Conservation (phyloP, 176 grass and related monocot genomes). For the Thinopyrum elongatum region DNA sequence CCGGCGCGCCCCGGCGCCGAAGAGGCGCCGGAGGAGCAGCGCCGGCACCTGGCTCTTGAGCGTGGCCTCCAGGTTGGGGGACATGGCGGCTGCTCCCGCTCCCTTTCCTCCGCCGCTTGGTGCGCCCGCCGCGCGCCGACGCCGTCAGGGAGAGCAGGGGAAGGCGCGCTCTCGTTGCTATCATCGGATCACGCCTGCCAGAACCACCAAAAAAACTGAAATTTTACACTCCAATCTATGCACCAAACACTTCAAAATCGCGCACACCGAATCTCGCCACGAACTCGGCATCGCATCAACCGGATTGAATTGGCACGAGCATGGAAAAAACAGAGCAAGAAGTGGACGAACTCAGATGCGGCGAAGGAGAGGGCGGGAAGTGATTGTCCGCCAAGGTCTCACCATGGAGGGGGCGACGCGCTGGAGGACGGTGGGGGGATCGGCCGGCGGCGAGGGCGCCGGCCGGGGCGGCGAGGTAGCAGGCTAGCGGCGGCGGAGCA, state of each 20-base stretch:
- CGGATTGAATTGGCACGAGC: neutral
- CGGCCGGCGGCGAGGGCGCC: constrained; percentile 26
- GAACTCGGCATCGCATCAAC: neutral
- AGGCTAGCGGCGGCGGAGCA: constrained; percentile 43
- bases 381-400: neutral
- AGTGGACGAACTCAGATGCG: constrained; percentile 4
- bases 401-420: constrained; percentile 36
- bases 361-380: neutral
- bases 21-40: constrained; percentile 46
- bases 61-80: constrained; percentile 53
- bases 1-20: constrained; percentile 33
- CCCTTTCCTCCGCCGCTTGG: constrained; percentile 63
- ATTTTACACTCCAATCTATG: neutral
- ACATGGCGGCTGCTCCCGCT: constrained; percentile 33
- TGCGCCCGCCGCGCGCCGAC: constrained; percentile 52
- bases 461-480: constrained; percentile 8
- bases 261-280: neutral
- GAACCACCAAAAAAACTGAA: neutral
- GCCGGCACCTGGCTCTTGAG: constrained; percentile 64
- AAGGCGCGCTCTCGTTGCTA: constrained; percentile 37
- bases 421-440: neutral
- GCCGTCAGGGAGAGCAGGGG: constrained; percentile 63
- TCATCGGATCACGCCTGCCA: constrained; percentile 58
- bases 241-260: neutral
- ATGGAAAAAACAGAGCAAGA: neutral